Conservation (phyloP, 2,329 filamentous ascomycete species). For the Cladophialophora exuberans region DNA sequence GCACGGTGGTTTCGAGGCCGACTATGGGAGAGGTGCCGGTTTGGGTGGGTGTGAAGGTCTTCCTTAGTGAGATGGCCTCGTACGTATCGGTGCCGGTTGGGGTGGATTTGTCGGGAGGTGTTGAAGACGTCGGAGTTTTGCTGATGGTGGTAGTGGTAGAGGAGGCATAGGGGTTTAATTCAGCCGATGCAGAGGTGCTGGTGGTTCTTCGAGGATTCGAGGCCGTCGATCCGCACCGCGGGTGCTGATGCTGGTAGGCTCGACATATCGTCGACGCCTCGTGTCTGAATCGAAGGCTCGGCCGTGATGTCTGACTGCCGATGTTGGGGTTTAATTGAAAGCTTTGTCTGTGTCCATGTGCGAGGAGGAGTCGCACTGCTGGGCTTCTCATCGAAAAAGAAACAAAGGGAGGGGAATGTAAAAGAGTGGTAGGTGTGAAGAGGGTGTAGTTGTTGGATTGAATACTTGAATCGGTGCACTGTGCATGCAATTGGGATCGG, state of each 20-base stretch:
- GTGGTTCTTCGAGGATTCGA: too few species aligned
- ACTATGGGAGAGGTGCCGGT: not conserved
- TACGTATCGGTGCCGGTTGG: too few species aligned
- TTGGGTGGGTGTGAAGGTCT: not conserved
- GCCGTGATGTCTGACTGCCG: not conserved
- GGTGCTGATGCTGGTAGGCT: too few species aligned
- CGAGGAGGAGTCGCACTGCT: constrained; percentile 1
- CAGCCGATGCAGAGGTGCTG: too few species aligned
- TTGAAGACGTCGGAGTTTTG: too few species aligned
- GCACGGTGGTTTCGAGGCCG: not conserved
- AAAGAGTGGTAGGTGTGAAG: not conserved
- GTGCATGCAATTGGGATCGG: too few species aligned
- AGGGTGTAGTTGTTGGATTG: not conserved
- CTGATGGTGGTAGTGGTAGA: too few species aligned
- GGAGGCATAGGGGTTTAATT: too few species aligned
- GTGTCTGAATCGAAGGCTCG: not conserved
- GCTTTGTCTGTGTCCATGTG: not conserved
- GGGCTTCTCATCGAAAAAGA: constrained; percentile 7
- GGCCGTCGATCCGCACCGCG: too few species aligned
- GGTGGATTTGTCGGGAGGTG: too few species aligned
- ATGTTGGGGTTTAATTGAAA: not conserved
- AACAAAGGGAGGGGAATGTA: not conserved
- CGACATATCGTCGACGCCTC: too few species aligned
- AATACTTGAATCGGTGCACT: not conserved
- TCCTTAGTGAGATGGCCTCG: not conserved